Conservation (phyloP, 208 protist species). For the Leishmania mexicana region DNA sequence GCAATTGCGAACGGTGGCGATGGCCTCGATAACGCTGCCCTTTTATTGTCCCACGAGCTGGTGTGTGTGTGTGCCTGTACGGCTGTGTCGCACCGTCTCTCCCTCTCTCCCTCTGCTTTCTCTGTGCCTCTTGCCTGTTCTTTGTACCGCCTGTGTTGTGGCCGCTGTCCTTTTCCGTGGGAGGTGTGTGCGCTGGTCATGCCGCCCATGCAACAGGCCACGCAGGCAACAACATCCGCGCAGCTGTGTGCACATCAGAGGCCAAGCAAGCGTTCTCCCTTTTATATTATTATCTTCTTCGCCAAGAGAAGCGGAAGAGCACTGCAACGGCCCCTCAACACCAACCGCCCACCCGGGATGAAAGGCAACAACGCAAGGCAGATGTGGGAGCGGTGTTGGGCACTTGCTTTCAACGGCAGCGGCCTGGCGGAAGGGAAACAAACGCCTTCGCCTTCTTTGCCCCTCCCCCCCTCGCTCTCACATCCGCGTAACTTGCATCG, state of each 20-base stretch:
- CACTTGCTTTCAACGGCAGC: background rate
- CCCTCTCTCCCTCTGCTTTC: background rate
- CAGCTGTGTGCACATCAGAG: too few species aligned
- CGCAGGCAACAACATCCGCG: background rate
- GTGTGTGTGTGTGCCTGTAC: background rate
- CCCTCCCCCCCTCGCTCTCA: background rate
- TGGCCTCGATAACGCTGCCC: background rate
- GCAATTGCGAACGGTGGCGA: background rate
- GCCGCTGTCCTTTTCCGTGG: background rate
- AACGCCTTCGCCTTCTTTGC: background rate
- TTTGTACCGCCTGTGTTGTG: background rate
- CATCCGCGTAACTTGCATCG: background rate
- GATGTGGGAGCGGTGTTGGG: background rate
- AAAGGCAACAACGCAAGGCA: background rate
- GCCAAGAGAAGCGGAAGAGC: background rate
- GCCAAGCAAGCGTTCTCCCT: background rate
- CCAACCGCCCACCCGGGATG: too few species aligned
- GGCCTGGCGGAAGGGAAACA: background rate
- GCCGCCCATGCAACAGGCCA: background rate
- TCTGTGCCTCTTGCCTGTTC: conserved; percentile 1
- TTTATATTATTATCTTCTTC: background rate
- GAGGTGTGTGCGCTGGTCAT: background rate
- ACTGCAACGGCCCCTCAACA: background rate
- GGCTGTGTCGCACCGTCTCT: background rate
- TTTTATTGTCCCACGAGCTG: background rate